Evolutionary conservation across 495 filamentous ascomycete genomes (phyloP).

Genomic region (Aspergillus panamensis): DNA sequence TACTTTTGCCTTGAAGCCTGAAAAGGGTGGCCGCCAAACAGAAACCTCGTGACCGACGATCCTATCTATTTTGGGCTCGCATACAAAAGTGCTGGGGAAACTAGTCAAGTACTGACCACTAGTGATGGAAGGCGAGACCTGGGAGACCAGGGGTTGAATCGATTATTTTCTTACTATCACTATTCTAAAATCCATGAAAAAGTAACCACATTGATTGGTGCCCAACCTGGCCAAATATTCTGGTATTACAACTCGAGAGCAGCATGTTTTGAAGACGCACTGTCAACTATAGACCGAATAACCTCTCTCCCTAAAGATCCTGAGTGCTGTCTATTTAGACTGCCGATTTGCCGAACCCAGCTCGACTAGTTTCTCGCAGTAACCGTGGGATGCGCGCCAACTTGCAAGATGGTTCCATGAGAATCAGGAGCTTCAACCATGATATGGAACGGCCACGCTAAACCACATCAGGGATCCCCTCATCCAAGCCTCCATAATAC

Average conservation of each 20-base stretch:
- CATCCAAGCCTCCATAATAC: not conserved
- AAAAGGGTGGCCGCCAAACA: not conserved
- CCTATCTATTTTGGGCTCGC: not conserved
- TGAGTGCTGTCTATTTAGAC: too few species aligned
- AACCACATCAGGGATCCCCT: slow-evolving; percentile 11
- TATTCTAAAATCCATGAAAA: not conserved
- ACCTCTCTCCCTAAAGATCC: too few species aligned
- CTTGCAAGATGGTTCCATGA: not conserved
- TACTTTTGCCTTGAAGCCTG: slow-evolving; percentile 9
- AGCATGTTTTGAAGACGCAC: too few species aligned
- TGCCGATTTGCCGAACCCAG: too few species aligned
- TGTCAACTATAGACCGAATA: too few species aligned
- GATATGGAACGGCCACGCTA: not conserved
- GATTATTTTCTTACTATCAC: not conserved
- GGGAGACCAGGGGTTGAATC: too few species aligned
- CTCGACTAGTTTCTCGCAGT: too few species aligned
- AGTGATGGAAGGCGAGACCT: not conserved
- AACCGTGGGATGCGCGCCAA: too few species aligned
- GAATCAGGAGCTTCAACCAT: not conserved
- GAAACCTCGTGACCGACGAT: not conserved
- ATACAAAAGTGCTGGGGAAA: not conserved
- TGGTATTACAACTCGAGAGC: too few species aligned
- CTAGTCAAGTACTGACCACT: too few species aligned
- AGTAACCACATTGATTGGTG: too few species aligned
- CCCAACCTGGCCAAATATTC: too few species aligned